These are phyloP conservation scores for Mimosa pudica DNA, from an alignment of 306 rosid genomes.

Conservation along the genomic window DNA sequence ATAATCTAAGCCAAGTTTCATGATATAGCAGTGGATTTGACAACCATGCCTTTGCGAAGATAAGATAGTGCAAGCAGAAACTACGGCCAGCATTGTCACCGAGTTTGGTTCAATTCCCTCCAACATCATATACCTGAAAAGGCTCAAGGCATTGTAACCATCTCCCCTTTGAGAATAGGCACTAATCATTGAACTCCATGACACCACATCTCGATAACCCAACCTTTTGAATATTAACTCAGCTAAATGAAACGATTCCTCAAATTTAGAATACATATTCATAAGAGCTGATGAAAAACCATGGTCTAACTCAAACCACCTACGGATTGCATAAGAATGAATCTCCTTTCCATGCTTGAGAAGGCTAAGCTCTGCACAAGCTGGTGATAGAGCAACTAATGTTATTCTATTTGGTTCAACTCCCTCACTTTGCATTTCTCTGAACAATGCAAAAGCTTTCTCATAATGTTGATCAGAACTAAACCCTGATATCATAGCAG, in stretches of 20 bases:
- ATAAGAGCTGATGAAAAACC: constrained; percentile 62
- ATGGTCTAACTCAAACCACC: constrained; percentile 49
- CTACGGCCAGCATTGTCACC: constrained; percentile 56
- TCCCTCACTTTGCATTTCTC: constrained; percentile 59
- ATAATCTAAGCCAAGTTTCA: constrained; percentile 50
- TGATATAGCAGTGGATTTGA: constrained; percentile 52
- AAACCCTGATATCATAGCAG: constrained; percentile 66
- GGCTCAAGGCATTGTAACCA: constrained; percentile 50
- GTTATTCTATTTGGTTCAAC: constrained; percentile 65
- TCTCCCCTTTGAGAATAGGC: constrained; percentile 54
- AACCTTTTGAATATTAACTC: constrained; percentile 51
- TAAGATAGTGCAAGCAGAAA: constrained; percentile 57
- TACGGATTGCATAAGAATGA: constrained; percentile 59
- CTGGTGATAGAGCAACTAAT: constrained; percentile 48
- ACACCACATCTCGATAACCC: constrained; percentile 58
- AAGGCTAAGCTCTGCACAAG: constrained; percentile 51
- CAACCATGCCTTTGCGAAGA: constrained; percentile 49
- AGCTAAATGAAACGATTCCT: constrained; percentile 47
- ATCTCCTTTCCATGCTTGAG: constrained; percentile 56
- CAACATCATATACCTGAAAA: constrained; percentile 52
- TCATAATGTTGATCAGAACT: constrained; percentile 37
- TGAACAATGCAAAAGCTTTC: constrained; percentile 46
- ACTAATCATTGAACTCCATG: constrained; percentile 67
- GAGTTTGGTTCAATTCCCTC: constrained; percentile 58
- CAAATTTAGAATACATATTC: constrained; percentile 52